phyloP scores from a whole-genome alignment of 495 filamentous ascomycete species.

The Lasiosphaeria miniovina region DNA sequence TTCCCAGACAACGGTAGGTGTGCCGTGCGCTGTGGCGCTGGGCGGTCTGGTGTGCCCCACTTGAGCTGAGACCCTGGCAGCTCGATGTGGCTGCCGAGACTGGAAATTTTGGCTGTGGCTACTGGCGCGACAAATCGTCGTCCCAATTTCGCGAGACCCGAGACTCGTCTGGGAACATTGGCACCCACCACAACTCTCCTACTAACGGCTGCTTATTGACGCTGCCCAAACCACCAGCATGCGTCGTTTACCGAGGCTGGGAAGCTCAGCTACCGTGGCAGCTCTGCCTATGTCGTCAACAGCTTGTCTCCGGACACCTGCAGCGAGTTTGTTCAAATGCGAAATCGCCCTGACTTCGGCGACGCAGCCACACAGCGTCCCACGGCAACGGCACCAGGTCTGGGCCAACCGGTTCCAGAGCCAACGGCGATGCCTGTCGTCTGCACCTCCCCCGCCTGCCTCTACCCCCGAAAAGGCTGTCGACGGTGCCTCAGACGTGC shows the following conservation, averaged over 20 bases:
- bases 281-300: slow-evolving; percentile 19
- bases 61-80: not conserved
- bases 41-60: not conserved
- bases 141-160: slow-evolving; percentile 2
- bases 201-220: slow-evolving; percentile 10
- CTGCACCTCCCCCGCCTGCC: not conserved
- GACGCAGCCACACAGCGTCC: not conserved
- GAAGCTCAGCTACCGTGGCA: slow-evolving; percentile 13
- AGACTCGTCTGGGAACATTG: not conserved
- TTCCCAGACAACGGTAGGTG: too few species aligned
- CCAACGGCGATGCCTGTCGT: slow-evolving; percentile 25
- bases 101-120: slow-evolving; percentile 9
- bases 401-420: slow-evolving; percentile 14
- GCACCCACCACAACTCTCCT: not conserved
- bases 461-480: not conserved
- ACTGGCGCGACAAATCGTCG: slow-evolving; percentile 2
- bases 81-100: not conserved
- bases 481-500: not conserved
- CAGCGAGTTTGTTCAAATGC: slow-evolving; percentile 11
- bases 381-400: slow-evolving; percentile 7
- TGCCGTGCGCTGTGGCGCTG: too few species aligned
- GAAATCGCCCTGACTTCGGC: slow-evolving; percentile 1
- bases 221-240: slow-evolving; percentile 12
- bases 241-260: slow-evolving; percentile 32
- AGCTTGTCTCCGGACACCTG: slow-evolving; percentile 14